Evolutionary conservation across 106 monocot species (phyloP).

Genomic region (Vanilla planifolia): DNA sequence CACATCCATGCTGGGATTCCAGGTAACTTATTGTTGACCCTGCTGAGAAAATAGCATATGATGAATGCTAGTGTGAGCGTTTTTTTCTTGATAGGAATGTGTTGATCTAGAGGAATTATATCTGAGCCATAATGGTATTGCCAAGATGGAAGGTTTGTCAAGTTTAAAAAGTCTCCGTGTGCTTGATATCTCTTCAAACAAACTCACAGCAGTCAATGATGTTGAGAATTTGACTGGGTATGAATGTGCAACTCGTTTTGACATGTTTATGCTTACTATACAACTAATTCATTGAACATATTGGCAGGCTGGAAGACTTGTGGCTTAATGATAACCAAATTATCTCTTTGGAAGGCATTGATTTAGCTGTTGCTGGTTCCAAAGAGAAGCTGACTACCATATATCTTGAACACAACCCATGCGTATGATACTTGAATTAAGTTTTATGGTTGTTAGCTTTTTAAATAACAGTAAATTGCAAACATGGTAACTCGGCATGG

Average conservation of each 20-base stretch:
- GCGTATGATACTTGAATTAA: conserved; percentile 52
- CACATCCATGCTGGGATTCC: conserved; percentile 77
- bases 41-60: not conserved
- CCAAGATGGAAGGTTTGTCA: conserved; percentile 89
- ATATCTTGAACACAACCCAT: conserved; percentile 93
- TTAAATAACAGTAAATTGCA: too few relatives aligned
- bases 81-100: conserved; percentile 56
- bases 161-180: conserved; percentile 67
- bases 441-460: too few relatives aligned
- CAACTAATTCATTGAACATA: too few relatives aligned
- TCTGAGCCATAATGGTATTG: conserved; percentile 95
- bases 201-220: conserved; percentile 63
- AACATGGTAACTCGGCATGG: too few relatives aligned
- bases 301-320: conserved; percentile 83
- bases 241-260: not conserved
- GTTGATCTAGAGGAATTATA: conserved; percentile 86
- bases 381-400: conserved; percentile 77
- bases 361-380: conserved; percentile 58
- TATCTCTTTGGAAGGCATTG: conserved; percentile 66
- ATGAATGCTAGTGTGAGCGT: too few relatives aligned
- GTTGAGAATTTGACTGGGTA: conserved; percentile 77
- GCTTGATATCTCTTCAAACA: conserved; percentile 89
- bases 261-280: not conserved
- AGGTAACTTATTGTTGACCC: conserved; percentile 29
- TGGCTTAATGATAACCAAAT: conserved; percentile 96